phyloP scores from a whole-genome alignment of 1,284 basidiomycete species.

The Apiotrichum gracile region DNA sequence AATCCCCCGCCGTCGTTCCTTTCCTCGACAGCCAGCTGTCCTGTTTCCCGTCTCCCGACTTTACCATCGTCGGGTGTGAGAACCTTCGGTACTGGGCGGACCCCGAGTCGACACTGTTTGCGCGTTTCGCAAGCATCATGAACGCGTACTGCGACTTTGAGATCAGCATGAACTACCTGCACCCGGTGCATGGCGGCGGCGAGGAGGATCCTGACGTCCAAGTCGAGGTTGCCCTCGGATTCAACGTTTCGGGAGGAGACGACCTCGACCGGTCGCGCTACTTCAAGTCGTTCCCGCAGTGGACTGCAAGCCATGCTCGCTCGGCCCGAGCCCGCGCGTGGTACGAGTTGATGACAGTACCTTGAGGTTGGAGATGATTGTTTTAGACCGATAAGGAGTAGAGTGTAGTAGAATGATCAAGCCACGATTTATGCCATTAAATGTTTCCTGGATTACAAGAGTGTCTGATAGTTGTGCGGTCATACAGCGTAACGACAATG shows the following conservation, averaged over 20 bases:
- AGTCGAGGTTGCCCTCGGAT: background rate
- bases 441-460: too few relatives aligned
- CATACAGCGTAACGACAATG: too few relatives aligned
- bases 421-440: too few relatives aligned
- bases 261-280: background rate
- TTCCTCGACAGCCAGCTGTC: slow-evolving; percentile 1
- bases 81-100: slow-evolving; percentile 1
- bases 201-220: background rate
- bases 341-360: background rate
- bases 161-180: background rate
- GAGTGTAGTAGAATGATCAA: too few relatives aligned
- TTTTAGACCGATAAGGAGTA: too few relatives aligned
- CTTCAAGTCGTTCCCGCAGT: background rate
- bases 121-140: slow-evolving; percentile 1
- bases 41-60: background rate
- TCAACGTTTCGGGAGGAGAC: background rate
- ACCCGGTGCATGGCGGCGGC: background rate
- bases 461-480: too few relatives aligned
- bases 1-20: background rate
- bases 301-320: background rate
- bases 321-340: background rate
- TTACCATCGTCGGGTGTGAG: slow-evolving; percentile 1
- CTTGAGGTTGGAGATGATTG: too few relatives aligned
- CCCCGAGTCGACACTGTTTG: background rate
- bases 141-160: slow-evolving; percentile 1